A percentile compares a stretch with the other conserved stretches of the same genome.
Evolutionary conservation across 371 early-diverging fungal genomes (phyloP).

Genomic region (Globomyces sp.): DNA sequence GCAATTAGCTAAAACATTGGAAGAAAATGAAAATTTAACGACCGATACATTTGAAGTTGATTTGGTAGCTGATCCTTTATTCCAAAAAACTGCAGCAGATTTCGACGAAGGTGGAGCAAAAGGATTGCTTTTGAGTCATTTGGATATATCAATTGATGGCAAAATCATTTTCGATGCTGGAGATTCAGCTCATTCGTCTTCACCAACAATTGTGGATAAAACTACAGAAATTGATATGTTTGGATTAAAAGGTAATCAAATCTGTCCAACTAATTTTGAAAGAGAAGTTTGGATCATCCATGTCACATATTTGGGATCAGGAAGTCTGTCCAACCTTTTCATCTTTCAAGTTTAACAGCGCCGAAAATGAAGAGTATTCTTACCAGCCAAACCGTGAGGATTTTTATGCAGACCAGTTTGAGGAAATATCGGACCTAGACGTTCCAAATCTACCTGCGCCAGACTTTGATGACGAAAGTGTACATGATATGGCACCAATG

Average conservation of each 20-base stretch:
- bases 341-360: constrained; percentile 6
- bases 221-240: constrained; percentile 19
- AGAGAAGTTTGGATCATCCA: constrained; percentile 34
- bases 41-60: constrained; percentile 90
- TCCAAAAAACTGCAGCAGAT: constrained; percentile 95
- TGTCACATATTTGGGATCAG: constrained; percentile 33
- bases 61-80: constrained; percentile 93
- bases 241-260: neutral
- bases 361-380: neutral
- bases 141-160: constrained; percentile 75
- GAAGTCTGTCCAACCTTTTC: constrained; percentile 19
- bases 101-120: constrained; percentile 98
- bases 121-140: constrained; percentile 85
- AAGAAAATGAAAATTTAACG: constrained; percentile 67
- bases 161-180: constrained; percentile 93
- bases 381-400: neutral
- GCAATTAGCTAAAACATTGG: constrained; percentile 58
- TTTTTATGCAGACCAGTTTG: neutral
- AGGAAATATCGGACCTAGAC: neutral
- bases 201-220: constrained; percentile 5
- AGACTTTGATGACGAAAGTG: neutral
- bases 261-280: neutral
- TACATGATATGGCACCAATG: neutral
- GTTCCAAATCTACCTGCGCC: neutral
- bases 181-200: constrained; percentile 47